These are phyloP conservation scores for Beauveria sp. DNA, from an alignment of 2,329 filamentous ascomycete species.

Conservation along the genomic window DNA sequence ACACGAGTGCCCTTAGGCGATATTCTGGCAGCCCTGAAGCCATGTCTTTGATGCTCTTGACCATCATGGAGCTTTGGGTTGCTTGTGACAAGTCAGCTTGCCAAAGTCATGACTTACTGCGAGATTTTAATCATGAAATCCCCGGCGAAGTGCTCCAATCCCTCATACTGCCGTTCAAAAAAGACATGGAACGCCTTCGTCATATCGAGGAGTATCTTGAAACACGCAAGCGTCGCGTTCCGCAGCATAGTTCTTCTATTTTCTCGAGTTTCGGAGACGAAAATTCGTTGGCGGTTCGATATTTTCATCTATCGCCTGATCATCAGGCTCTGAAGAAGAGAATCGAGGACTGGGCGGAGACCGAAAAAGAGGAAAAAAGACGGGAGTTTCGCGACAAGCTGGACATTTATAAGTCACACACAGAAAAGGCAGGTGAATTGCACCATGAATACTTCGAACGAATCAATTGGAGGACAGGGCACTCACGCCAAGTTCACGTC, in stretches of 20 bases:
- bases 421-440: not conserved
- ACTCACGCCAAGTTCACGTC: not conserved
- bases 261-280: not conserved
- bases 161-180: constrained; percentile 36
- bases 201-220: constrained; percentile 39
- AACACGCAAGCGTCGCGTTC: not conserved
- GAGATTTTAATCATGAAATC: constrained; percentile 39
- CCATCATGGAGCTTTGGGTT: constrained; percentile 50
- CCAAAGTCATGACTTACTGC: constrained; percentile 29
- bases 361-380: not conserved
- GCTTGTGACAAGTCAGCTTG: constrained; percentile 43
- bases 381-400: not conserved
- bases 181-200: constrained; percentile 37
- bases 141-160: constrained; percentile 28
- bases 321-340: not conserved
- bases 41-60: constrained; percentile 47
- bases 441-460: not conserved
- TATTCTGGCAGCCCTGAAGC: constrained; percentile 37
- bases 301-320: not conserved
- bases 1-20: constrained; percentile 14
- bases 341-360: not conserved
- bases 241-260: not conserved
- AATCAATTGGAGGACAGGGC: not conserved
- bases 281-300: not conserved
- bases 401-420: not conserved